Conservation (phyloP, 768 basidiomycete species). For the Cantharellus cinnabarinus region DNA sequence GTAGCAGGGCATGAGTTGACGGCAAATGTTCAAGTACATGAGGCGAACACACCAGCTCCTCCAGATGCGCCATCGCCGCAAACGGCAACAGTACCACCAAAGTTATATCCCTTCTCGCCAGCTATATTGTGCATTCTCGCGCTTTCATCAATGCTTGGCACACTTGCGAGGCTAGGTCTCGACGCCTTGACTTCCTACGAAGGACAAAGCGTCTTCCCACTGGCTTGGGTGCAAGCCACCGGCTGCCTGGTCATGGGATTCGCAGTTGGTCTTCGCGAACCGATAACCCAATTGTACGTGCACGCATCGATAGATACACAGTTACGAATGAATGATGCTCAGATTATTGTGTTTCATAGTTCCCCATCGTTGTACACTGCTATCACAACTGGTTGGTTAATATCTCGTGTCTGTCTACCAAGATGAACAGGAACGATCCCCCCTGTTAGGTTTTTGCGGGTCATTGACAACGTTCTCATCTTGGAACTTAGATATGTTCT, state of each 20-base stretch:
- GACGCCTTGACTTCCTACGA: constrained; percentile 52
- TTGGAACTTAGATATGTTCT: constrained; percentile 81
- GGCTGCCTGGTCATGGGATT: constrained; percentile 91
- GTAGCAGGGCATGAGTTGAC: no score
- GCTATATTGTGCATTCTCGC: constrained; percentile 52
- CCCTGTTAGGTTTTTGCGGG: constrained; percentile 63
- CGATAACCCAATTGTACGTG: constrained; percentile 55
- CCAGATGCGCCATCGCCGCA: no score
- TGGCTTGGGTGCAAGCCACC: constrained; percentile 67
- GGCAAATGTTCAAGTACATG: no score
- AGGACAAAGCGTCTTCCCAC: constrained; percentile 54
- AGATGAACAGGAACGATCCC: no score
- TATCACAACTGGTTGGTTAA: constrained; percentile 51
- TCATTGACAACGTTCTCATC: constrained; percentile 91
- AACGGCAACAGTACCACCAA: no score
- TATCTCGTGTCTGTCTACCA: no score
- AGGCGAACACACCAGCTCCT: no score
- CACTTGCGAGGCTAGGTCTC: constrained; percentile 62
- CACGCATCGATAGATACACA: not conserved
- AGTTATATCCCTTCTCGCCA: constrained; percentile 29
- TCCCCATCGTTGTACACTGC: constrained; percentile 80
- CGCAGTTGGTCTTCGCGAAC: constrained; percentile 44
- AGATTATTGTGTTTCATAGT: constrained; percentile 21
- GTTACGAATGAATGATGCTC: not conserved
- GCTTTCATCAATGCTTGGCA: constrained; percentile 70